A percentile compares a stretch with the other conserved stretches of the same genome.
These are phyloP conservation scores for Trematosphaeria pertusa DNA, from an alignment of 2,329 filamentous ascomycete species.

Conservation along the genomic window DNA sequence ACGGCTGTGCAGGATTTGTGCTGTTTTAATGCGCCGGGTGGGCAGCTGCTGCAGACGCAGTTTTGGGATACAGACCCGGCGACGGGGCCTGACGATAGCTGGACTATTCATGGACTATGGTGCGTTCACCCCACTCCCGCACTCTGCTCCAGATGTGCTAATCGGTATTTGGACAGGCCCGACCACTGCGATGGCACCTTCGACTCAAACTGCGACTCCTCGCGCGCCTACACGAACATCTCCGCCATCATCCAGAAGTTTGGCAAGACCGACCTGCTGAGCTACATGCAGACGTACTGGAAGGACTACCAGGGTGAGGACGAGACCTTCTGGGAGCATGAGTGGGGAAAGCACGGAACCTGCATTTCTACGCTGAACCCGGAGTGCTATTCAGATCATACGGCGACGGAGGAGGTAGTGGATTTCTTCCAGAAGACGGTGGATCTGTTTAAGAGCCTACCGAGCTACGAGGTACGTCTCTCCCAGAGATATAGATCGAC, in stretches of 20 bases:
- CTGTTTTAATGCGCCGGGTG: conserved; percentile 77
- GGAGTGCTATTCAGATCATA: conserved; percentile 66
- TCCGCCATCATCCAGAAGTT: conserved; percentile 64
- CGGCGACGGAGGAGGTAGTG: conserved; percentile 67
- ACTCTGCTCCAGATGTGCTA: not conserved
- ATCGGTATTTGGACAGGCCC: conserved; percentile 40
- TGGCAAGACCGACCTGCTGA: conserved; percentile 63
- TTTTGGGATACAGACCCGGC: conserved; percentile 76
- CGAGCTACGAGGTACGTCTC: conserved; percentile 64
- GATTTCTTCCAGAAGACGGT: conserved; percentile 74
- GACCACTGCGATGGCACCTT: conserved; percentile 72
- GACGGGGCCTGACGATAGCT: conserved; percentile 71
- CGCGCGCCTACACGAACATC: conserved; percentile 70
- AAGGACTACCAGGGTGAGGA: conserved; percentile 71
- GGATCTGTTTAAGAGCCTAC: conserved; percentile 69
- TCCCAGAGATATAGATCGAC: too few species aligned
- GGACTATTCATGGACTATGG: conserved; percentile 78
- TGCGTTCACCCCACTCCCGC: conserved; percentile 38
- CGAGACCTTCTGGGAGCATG: conserved; percentile 72
- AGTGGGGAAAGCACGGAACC: conserved; percentile 76
- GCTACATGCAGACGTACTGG: conserved; percentile 76
- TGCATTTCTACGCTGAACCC: conserved; percentile 74
- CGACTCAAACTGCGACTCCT: conserved; percentile 69
- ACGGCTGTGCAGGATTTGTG: conserved; percentile 69
- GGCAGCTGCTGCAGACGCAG: conserved; percentile 75